Evolutionary conservation across 176 grass and related monocot species (phyloP), one percentile per base, ranked within the genome.

Genomic region (Aegilops umbellulata): DNA sequence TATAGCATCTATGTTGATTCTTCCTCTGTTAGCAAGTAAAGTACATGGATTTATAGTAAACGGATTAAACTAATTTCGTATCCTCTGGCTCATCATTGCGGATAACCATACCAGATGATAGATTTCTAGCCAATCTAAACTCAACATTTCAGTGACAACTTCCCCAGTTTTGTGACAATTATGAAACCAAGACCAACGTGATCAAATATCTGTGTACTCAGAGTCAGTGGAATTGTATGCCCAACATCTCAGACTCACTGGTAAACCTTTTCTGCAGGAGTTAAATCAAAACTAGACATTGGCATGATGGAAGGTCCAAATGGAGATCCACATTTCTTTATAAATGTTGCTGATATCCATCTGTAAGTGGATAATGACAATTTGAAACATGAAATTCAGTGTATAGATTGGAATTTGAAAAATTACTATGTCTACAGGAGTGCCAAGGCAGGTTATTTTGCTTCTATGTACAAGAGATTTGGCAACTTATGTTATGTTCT

Each of bases 281-380:
- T 74, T 83, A 94, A 86, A 92, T 92, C 90, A 71, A 98, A 98
- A 89, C 46, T 98, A 86, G 96, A 98, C 86, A 83, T 98, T 82
- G 93, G 96, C 31, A 41, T 89, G 89, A 94, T 95, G 34, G 85
- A 89, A 46, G 82, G 84, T 47, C 86, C 87, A 76, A 91, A 74
- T 55, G 85, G 82, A 81, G 80, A 94, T 11, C 88, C 84, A 49
- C 91, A 95, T 86, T 98, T 92, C 76, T 98, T 98, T 82, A 65
- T 98, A 82, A 98, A 98, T 89, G 96, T 94, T 82, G 93, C 96
- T 82, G 93, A 98, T 80, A 88, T 95, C 34, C 96, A 95, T 91
- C 91, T 98, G 96, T 98, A 94, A 94, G 89, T 84, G 82, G 51
- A 83, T 72, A 38, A 51, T 62, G 29, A 25, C 16, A 24, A 75